Percentiles rank a stretch among this genome's conserved stretches.
These are phyloP conservation scores for Pulveroboletus ravenelii DNA, from an alignment of 768 basidiomycete species.

Conservation along the genomic window DNA sequence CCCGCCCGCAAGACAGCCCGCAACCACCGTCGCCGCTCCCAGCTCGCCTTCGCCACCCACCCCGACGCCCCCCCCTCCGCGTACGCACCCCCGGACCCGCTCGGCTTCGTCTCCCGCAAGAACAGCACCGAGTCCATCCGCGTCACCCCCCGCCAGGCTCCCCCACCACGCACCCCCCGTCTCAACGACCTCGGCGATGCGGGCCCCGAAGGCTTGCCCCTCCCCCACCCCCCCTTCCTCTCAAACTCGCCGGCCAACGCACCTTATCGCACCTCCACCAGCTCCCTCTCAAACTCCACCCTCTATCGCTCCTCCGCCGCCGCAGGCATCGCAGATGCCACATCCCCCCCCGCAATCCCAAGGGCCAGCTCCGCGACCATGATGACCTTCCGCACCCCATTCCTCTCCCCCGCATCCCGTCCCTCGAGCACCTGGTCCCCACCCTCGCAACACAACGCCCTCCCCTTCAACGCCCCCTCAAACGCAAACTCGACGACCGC, in stretches of 20 bases:
- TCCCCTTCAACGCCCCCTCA: constrained; percentile 25
- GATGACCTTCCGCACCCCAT: constrained; percentile 55
- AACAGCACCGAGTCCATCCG: constrained; percentile 39
- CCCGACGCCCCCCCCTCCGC: constrained; percentile 38
- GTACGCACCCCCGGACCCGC: constrained; percentile 50
- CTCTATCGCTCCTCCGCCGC: constrained; percentile 30
- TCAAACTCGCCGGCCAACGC: constrained; percentile 27
- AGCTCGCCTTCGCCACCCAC: constrained; percentile 21
- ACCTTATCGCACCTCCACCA: constrained; percentile 36
- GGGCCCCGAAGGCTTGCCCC: constrained; percentile 28
- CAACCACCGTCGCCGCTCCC: constrained; percentile 24
- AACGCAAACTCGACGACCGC: constrained; percentile 26
- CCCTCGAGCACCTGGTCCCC: constrained; percentile 61
- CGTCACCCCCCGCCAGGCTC: constrained; percentile 24
- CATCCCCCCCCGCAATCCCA: constrained; percentile 28
- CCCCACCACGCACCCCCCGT: constrained; percentile 19
- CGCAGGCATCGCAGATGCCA: constrained; percentile 15
- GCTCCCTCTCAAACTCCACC: constrained; percentile 24
- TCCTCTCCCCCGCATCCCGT: constrained; percentile 67
- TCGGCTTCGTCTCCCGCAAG: constrained; percentile 43
- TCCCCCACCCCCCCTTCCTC: constrained; percentile 48
- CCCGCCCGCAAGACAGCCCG: constrained; percentile 18
- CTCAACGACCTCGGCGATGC: constrained; percentile 15
- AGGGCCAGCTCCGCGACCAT: constrained; percentile 40
- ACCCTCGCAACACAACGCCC: constrained; percentile 35